Conservation (phyloP, 768 basidiomycete species). For the Mycena galericulata region DNA sequence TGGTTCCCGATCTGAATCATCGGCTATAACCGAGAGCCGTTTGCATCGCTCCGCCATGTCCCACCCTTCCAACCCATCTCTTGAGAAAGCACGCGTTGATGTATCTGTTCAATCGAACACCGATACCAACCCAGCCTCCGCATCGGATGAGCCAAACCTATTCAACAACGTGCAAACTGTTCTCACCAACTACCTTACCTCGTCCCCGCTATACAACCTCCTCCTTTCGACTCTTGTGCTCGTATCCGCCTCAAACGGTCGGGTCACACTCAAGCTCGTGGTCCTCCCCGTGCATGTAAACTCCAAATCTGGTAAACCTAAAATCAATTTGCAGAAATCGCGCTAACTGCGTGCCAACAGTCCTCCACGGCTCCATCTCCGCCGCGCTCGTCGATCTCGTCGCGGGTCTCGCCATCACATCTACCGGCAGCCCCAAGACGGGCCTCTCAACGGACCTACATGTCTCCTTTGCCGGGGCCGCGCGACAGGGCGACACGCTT, state of each 20-base stretch:
- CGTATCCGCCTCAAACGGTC: slow-evolving; percentile 1
- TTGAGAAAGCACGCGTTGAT: too few relatives aligned
- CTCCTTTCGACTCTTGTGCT: slow-evolving; percentile 25
- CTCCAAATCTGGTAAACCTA: slow-evolving; percentile 31
- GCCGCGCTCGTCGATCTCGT: slow-evolving; percentile 33
- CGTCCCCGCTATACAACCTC: slow-evolving; percentile 31
- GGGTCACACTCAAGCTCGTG: slow-evolving; percentile 23
- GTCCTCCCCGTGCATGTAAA: slow-evolving; percentile 34
- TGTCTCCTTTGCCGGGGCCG: slow-evolving; percentile 25
- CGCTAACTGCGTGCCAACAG: slow-evolving; percentile 6
- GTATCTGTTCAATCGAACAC: too few relatives aligned
- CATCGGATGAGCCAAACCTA: neutral
- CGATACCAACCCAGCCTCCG: too few relatives aligned
- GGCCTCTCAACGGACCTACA: slow-evolving; percentile 34
- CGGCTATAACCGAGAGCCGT: too few relatives aligned
- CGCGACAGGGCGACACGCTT: slow-evolving; percentile 30
- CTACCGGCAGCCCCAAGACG: slow-evolving; percentile 26
- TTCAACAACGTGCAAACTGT: slow-evolving; percentile 17
- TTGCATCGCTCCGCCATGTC: too few relatives aligned
- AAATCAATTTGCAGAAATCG: too few relatives aligned
- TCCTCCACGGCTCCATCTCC: slow-evolving; percentile 33
- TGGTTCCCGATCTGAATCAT: too few relatives aligned
- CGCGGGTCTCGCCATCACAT: slow-evolving; percentile 27
- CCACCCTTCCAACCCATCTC: too few relatives aligned
- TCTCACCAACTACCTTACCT: slow-evolving; percentile 29